These are phyloP conservation scores for Cornus suecica DNA, from an alignment of 148 eudicot genomes.

Conservation along the genomic window DNA sequence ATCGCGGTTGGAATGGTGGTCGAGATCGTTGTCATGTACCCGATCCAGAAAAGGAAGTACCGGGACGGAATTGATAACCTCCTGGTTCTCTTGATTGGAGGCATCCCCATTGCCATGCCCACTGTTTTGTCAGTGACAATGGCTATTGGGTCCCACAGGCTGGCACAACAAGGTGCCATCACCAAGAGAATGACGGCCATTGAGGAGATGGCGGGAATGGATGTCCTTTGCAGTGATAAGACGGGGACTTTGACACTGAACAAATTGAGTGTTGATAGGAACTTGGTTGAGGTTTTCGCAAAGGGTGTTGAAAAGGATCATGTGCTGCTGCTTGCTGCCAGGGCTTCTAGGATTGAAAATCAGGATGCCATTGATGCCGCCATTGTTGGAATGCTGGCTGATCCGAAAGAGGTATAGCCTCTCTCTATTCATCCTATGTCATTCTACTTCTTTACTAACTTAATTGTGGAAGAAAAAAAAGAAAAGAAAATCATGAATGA, in stretches of 20 bases:
- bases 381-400: constrained; percentile 94
- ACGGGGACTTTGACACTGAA: constrained; percentile 95
- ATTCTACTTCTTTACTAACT: neutral
- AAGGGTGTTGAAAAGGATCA: constrained; percentile 87
- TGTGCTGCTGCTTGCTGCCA: constrained; percentile 77
- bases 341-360: constrained; percentile 90
- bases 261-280: constrained; percentile 83
- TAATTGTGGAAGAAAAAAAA: neutral
- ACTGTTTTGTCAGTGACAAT: constrained; percentile 93
- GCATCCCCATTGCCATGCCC: constrained; percentile 98
- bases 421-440: neutral
- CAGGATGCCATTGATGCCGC: constrained; percentile 97
- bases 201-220: constrained; percentile 99
- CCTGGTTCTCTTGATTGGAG: constrained; percentile 92
- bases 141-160: constrained; percentile 98
- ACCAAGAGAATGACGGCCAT: constrained; percentile 99
- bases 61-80: constrained; percentile 84
- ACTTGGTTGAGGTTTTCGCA: constrained; percentile 76
- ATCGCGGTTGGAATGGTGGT: constrained; percentile 79
- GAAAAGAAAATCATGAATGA: constrained; percentile 9
- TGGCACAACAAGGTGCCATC: constrained; percentile 95
- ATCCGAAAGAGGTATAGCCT: constrained; percentile 92
- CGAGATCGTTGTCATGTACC: constrained; percentile 94
- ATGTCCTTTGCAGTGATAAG: constrained; percentile 96
- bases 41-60: constrained; percentile 76